Base-by-base conservation (phyloP, 495 filamentous ascomycete genomes). In the Aspergillus avenaceus region DNA sequence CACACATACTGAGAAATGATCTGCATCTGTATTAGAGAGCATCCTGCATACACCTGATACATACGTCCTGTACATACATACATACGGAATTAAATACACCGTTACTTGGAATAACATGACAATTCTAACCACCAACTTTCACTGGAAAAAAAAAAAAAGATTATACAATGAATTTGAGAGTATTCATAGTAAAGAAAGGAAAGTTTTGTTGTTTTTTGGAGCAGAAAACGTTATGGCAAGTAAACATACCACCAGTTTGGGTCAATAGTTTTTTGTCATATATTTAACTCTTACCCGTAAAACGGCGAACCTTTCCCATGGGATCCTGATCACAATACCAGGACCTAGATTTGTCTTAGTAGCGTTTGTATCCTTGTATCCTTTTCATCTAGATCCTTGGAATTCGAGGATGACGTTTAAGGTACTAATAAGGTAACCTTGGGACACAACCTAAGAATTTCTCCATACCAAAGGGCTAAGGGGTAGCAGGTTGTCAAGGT, bases 241-340 rank as follows among this genome's bases (percentile, higher is more conserved):
- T 23, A 29, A 29, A n/a, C 27, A 32, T 38, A 24, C 38, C 32
- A 27, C 14, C n/a, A 41, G 26, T 38, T 24, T 34, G 53, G 46
- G 46, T 49, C 34, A 23, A 41, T 49, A 32, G 24, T 49, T 49
- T 47, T 47, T 49, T 49, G 46, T 40, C 46, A 45, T 4, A 47
- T 41, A 28, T 37, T 41, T 28, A 26, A 38, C 34, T 38, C 34
- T 38, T 38, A 38, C 34, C 34, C 23, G 26, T 28, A 49, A 52
- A 28, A 53, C 41, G 49, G 54, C 49, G 28, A 37, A 41, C 32
- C 51, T 41, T 14, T 50, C 34, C 52, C 38, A 34, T 36, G 50
- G 50, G 28, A 50, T 47, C 28, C 25, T 45, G 14, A 34, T 41
- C 22, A 8, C 23, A 32, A 54, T 45, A 47, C 38, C 31, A 38